These are phyloP conservation scores for Cyclanthera cordifolia DNA, from an alignment of 306 rosid species.

Conservation along the genomic window DNA sequence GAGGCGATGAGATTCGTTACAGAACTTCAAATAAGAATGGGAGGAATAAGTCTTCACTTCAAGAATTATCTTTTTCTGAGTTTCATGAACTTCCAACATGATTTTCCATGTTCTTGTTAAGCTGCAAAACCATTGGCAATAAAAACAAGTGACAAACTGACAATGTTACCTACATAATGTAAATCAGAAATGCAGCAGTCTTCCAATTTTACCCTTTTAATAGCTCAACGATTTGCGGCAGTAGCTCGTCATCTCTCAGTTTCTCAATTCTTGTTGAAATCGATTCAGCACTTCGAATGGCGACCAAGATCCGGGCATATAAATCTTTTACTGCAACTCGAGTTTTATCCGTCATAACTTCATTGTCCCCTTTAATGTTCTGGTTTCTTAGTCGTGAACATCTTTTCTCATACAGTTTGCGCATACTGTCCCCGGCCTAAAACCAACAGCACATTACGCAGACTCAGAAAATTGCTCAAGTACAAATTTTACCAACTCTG, in stretches of 20 bases:
- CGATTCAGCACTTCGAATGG: conserved; percentile 81
- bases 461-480: not conserved
- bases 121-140: conserved; percentile 39
- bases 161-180: not conserved
- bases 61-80: conserved; percentile 67
- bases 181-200: not conserved
- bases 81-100: conserved; percentile 82
- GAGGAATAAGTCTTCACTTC: conserved; percentile 62
- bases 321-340: conserved; percentile 69
- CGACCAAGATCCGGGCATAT: conserved; percentile 76
- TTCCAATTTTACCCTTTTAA: conserved; percentile 61
- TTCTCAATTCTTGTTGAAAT: conserved; percentile 73
- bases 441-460: conserved; percentile 11
- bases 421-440: conserved; percentile 72
- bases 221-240: conserved; percentile 75
- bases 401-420: conserved; percentile 69
- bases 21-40: conserved; percentile 46
- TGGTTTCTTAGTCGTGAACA: conserved; percentile 55
- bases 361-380: conserved; percentile 61
- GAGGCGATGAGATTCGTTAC: conserved; percentile 60
- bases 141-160: conserved; percentile 16
- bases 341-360: conserved; percentile 49
- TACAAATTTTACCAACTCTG: not conserved
- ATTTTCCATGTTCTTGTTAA: conserved; percentile 62
- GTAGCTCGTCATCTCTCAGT: conserved; percentile 81